These are phyloP conservation scores for Penicillium lividum DNA, from an alignment of 495 filamentous ascomycete genomes.

Conservation along the genomic window DNA sequence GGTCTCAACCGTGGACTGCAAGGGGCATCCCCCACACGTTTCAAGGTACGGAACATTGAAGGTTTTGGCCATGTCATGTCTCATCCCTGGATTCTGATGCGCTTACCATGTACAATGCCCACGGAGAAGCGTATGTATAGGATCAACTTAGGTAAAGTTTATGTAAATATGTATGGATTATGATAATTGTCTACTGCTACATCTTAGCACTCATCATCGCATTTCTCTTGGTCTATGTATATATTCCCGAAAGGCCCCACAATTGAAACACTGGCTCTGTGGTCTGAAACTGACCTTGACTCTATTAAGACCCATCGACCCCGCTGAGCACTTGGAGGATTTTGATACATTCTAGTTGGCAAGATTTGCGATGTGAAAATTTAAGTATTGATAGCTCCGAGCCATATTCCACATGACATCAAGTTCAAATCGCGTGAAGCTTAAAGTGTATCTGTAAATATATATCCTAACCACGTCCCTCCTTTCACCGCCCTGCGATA, in stretches of 20 bases:
- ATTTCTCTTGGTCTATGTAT: background rate
- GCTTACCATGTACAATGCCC: no score
- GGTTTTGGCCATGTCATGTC: slow-evolving; percentile 11
- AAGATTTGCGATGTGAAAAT: no score
- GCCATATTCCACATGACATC: no score
- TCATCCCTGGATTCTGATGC: slow-evolving; percentile 10
- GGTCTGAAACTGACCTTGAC: background rate
- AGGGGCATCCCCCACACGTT: slow-evolving; percentile 24
- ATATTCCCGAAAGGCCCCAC: slow-evolving; percentile 9
- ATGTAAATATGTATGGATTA: background rate
- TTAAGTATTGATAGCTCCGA: no score
- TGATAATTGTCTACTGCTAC: background rate
- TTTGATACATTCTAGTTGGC: no score
- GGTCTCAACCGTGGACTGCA: slow-evolving; percentile 1
- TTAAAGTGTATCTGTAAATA: no score
- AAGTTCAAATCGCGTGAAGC: no score
- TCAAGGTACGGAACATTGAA: slow-evolving; percentile 6
- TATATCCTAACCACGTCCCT: no score
- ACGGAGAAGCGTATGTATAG: no score
- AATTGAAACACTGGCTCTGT: slow-evolving; percentile 19
- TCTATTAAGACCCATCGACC: background rate
- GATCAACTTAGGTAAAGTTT: no score
- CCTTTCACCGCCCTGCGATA: no score
- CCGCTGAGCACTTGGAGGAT: background rate
- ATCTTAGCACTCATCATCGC: no score